A percentile compares a stretch with the other conserved stretches of the same genome.
phyloP scores from a whole-genome alignment of 2,329 filamentous ascomycete species.

The Penicillium sp. region DNA sequence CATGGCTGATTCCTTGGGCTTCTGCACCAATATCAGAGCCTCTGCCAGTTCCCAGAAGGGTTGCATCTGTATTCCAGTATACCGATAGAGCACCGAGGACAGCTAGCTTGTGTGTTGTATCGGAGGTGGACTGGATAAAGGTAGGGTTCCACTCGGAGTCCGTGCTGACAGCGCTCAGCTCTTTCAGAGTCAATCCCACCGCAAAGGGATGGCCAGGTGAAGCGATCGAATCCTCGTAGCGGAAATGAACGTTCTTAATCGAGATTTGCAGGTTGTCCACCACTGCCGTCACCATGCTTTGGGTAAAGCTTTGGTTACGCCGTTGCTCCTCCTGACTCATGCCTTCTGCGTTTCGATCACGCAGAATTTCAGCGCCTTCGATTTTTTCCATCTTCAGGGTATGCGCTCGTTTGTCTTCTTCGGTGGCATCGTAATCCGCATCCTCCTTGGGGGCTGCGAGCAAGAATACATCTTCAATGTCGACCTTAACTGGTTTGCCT shows the following conservation, averaged over 20 bases:
- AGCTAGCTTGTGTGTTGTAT: slow-evolving; percentile 89
- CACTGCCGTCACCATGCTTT: slow-evolving; percentile 92
- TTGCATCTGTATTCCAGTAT: slow-evolving; percentile 97
- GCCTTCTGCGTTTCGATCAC: slow-evolving; percentile 88
- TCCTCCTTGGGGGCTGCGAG: slow-evolving; percentile 95
- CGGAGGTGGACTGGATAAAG: slow-evolving; percentile 85
- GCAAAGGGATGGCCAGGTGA: slow-evolving; percentile 95
- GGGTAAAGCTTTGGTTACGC: slow-evolving; percentile 96
- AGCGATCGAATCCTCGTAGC: slow-evolving; percentile 97
- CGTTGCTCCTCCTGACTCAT: slow-evolving; percentile 94
- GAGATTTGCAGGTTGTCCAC: slow-evolving; percentile 98
- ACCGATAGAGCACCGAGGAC: slow-evolving; percentile 86
- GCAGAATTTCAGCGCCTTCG: slow-evolving; percentile 91
- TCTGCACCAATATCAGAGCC: slow-evolving; percentile 65
- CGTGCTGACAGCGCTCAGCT: slow-evolving; percentile 96
- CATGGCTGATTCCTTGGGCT: slow-evolving; percentile 67
- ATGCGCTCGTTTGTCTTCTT: slow-evolving; percentile 84
- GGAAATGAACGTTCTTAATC: slow-evolving; percentile 97
- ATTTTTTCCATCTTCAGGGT: slow-evolving; percentile 99
- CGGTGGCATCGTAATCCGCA: slow-evolving; percentile 87
- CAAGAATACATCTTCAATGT: slow-evolving; percentile 95
- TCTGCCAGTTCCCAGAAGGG: slow-evolving; percentile 79
- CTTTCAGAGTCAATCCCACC: slow-evolving; percentile 86
- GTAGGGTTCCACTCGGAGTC: slow-evolving; percentile 94
- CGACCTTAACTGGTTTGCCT: slow-evolving; percentile 90